Evolutionary conservation across 2,329 filamentous ascomycete species (phyloP).

Genomic region (Proliferodiscus dingleyae): DNA sequence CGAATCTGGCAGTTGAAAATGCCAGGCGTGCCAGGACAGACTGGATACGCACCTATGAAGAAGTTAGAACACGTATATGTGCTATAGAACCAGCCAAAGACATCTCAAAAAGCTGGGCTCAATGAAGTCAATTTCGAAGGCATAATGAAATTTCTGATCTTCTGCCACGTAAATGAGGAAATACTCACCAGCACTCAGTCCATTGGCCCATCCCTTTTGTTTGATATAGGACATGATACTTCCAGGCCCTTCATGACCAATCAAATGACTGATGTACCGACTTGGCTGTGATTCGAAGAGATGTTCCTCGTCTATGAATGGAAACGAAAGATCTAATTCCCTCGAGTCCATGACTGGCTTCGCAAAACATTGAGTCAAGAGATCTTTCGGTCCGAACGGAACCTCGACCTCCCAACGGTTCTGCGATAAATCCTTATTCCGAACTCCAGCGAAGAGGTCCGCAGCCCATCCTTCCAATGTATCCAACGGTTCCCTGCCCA

Average conservation of each 20-base stretch:
- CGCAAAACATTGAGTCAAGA: slow-evolving; percentile 62
- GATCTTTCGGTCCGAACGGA: slow-evolving; percentile 54
- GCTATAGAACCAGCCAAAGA: no score
- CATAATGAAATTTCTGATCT: no score
- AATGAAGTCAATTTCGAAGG: no score
- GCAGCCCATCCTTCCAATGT: slow-evolving; percentile 63
- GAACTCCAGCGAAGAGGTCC: slow-evolving; percentile 62
- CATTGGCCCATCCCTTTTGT: slow-evolving; percentile 66
- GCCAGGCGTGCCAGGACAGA: slow-evolving; percentile 60
- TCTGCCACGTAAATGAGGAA: neutral
- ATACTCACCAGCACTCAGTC: slow-evolving; percentile 49
- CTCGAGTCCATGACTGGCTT: slow-evolving; percentile 70
- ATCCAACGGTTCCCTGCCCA: slow-evolving; percentile 64
- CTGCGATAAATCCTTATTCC: slow-evolving; percentile 61
- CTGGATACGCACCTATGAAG: slow-evolving; percentile 46
- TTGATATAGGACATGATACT: slow-evolving; percentile 70
- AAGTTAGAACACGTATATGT: slow-evolving; percentile 5
- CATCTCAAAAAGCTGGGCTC: no score
- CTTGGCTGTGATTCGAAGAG: slow-evolving; percentile 64
- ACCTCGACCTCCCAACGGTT: slow-evolving; percentile 62
- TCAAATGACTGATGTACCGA: slow-evolving; percentile 66
- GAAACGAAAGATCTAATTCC: slow-evolving; percentile 61
- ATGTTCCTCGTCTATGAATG: slow-evolving; percentile 64
- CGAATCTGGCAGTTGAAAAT: slow-evolving; percentile 63
- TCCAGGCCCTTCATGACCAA: slow-evolving; percentile 70